A percentile compares a stretch with the other conserved stretches of the same genome.
Evolutionary conservation across 2,329 filamentous ascomycete genomes (phyloP).

Genomic region (Trichoderma sp.): DNA sequence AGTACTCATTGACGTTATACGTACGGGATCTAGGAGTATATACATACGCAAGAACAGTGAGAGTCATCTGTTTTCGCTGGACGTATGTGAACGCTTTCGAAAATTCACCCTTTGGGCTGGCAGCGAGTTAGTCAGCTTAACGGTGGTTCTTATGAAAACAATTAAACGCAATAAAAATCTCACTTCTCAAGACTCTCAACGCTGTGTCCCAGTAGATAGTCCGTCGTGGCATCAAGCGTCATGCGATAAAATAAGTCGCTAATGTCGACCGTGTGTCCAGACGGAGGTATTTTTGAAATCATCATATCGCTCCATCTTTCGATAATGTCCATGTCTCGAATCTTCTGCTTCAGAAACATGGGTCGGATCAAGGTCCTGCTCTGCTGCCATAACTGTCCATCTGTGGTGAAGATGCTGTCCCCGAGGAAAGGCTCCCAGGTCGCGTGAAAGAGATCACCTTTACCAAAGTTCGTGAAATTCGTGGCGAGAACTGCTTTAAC

Average conservation of each 20-base stretch:
- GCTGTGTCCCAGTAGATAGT: slow-evolving; percentile 73
- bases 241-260: slow-evolving; percentile 79
- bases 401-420: slow-evolving; percentile 77
- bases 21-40: not conserved
- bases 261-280: slow-evolving; percentile 67
- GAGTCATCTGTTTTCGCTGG: slow-evolving; percentile 65
- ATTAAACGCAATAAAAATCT: not conserved
- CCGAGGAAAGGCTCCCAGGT: slow-evolving; percentile 79
- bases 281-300: slow-evolving; percentile 35
- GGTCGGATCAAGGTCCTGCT: slow-evolving; percentile 80
- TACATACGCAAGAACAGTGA: slow-evolving; percentile 32
- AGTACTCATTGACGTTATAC: slow-evolving; percentile 46
- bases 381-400: slow-evolving; percentile 76
- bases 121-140: not conserved
- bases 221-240: slow-evolving; percentile 82
- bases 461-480: slow-evolving; percentile 83
- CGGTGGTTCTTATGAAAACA: not conserved
- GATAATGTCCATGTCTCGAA: slow-evolving; percentile 80
- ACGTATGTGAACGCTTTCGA: slow-evolving; percentile 82
- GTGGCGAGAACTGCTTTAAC: slow-evolving; percentile 89
- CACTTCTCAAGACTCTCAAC: slow-evolving; percentile 30
- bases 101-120: slow-evolving; percentile 66
- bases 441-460: slow-evolving; percentile 73
- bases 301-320: slow-evolving; percentile 49
- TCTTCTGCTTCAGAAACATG: slow-evolving; percentile 82